Evolutionary conservation across 2,329 filamentous ascomycete species (phyloP).

Genomic region (Botrytis tulipae): DNA sequence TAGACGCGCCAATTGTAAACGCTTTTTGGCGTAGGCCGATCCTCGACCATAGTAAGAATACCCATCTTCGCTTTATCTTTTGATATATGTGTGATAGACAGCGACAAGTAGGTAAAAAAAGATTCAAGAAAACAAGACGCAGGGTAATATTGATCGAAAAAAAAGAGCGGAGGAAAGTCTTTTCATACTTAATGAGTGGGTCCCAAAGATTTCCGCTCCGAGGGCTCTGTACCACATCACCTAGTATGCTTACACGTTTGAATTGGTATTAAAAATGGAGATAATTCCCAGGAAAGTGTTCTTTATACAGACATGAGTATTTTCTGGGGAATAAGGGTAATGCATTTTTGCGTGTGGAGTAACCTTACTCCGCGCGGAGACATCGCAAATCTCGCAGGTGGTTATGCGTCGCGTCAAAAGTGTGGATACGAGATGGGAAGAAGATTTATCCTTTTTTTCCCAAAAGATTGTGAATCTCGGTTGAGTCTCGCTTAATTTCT

Average conservation of each 20-base stretch:
- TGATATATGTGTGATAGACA: not conserved
- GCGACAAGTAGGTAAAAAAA: not conserved
- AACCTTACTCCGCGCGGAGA: slow-evolving; percentile 9
- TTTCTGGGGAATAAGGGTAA: not conserved
- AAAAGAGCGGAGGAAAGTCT: not conserved
- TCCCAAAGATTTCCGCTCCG: not conserved
- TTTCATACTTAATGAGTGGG: slow-evolving; percentile 1
- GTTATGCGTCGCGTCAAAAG: not conserved
- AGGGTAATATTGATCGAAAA: not conserved
- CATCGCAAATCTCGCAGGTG: slow-evolving; percentile 1
- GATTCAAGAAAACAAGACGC: not conserved
- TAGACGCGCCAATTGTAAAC: slow-evolving; percentile 34
- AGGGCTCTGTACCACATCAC: not conserved
- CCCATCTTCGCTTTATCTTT: slow-evolving; percentile 23
- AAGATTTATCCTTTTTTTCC: slow-evolving; percentile 5
- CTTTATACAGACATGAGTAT: not conserved
- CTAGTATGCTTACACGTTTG: not conserved
- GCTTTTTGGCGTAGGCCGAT: slow-evolving; percentile 30
- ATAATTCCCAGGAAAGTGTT: not conserved
- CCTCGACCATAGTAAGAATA: slow-evolving; percentile 29
- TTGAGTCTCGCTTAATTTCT: not conserved
- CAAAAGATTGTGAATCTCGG: not conserved
- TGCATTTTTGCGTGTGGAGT: slow-evolving; percentile 11
- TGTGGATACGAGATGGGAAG: slow-evolving; percentile 11
- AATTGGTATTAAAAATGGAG: not conserved